Percentiles rank a stretch among this genome's conserved stretches.
These are phyloP conservation scores for Phycomyces nitens DNA, from an alignment of 192 early-diverging fungal species.

Conservation along the genomic window DNA sequence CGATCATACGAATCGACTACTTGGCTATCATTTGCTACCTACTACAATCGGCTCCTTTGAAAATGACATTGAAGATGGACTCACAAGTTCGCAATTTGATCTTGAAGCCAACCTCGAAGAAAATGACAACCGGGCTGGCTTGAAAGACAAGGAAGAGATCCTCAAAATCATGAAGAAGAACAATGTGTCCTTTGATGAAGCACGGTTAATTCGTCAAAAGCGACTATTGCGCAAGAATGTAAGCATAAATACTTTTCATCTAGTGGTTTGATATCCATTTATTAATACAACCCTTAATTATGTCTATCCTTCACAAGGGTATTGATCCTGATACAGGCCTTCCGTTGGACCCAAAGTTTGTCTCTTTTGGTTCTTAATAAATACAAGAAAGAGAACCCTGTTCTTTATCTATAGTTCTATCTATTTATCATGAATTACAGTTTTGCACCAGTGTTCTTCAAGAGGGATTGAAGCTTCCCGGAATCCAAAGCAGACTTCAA, in stretches of 20 bases:
- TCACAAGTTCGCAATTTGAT: slow-evolving; percentile 54
- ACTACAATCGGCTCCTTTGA: slow-evolving; percentile 47
- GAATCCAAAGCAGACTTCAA: slow-evolving; percentile 44
- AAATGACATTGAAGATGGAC: slow-evolving; percentile 52
- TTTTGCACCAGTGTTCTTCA: slow-evolving; percentile 21
- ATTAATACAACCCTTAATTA: too few species aligned
- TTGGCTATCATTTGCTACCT: slow-evolving; percentile 48
- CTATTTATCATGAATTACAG: too few species aligned
- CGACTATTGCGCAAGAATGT: slow-evolving; percentile 51
- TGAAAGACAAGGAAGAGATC: slow-evolving; percentile 53
- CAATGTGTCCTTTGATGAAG: slow-evolving; percentile 54
- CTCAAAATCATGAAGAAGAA: slow-evolving; percentile 52
- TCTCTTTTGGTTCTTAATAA: slow-evolving; percentile 38
- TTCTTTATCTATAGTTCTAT: too few species aligned
- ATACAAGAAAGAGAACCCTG: background rate
- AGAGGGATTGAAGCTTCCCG: slow-evolving; percentile 47
- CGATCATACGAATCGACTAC: slow-evolving; percentile 26
- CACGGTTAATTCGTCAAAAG: slow-evolving; percentile 52
- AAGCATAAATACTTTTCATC: too few species aligned
- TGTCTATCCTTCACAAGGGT: slow-evolving; percentile 21
- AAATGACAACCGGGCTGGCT: slow-evolving; percentile 46
- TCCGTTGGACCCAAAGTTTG: slow-evolving; percentile 54
- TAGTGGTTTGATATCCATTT: too few species aligned
- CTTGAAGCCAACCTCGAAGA: slow-evolving; percentile 41
- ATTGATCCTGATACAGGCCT: slow-evolving; percentile 58